Evolutionary conservation across 2,329 filamentous ascomycete species (phyloP), one percentile per base, ranked within the genome.

Genomic region (Epichloe sibirici): DNA sequence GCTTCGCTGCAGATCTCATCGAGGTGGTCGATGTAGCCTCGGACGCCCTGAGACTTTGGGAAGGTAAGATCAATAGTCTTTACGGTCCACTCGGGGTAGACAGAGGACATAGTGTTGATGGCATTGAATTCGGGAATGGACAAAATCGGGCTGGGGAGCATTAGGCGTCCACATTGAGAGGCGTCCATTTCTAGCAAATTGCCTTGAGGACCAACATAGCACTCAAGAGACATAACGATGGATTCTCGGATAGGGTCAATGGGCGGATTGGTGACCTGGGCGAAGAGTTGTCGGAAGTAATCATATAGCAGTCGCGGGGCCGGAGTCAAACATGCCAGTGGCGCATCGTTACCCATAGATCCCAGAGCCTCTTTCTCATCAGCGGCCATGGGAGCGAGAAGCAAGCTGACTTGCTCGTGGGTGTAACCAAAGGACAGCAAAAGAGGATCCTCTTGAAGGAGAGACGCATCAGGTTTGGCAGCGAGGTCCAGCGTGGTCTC

Each of bases 161-260:
- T 79, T 25, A 97, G 76, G 57, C 91, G 82, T 60, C 85, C 85
- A 69, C 90, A 96, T 69, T 97, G 91, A 31, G 85, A 85, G 53
- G 88, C 72, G 63, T 95, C 85, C 87, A 97, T 96, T 71, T 95
- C 90, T 34, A 96, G 76, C 53, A 97, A 74, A 66, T 97, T 97
- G 54, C 91, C 91, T 71, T 97, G 91, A 45, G 91, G 91, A 48
- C 91, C 91, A 60, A 97, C 88, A 66, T 96, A 97, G 63, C 91
- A 94, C 66, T 95, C 90, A 42, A 97, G 74, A 52, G 91, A 96
- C 91, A 97, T 97, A 69, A 97, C 91, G 63, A 96, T 93, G 31
- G 90, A 91, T 76, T 97, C 91, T 69, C 91, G 81, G 62, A 97
- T 97, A 35, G 91, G 91, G 65, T 97, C 91, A 64, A 97, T 97